Conservation (phyloP, 2,329 filamentous ascomycete genomes). For the Aspergillus calidoustus region DNA sequence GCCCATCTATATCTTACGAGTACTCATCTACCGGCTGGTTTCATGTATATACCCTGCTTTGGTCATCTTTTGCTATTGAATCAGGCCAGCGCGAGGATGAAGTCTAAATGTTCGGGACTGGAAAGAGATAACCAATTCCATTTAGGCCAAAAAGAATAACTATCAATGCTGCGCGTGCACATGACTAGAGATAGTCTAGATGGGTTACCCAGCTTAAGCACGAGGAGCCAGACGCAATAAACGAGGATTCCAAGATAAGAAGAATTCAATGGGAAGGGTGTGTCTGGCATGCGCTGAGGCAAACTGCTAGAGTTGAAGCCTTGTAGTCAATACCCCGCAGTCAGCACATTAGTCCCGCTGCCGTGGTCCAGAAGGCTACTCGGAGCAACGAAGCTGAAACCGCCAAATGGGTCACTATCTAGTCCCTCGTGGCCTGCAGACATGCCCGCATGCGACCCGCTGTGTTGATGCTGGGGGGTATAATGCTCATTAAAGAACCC, state of each 20-base stretch:
- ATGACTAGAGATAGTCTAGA: background rate
- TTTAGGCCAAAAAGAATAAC: background rate
- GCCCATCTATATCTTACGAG: background rate
- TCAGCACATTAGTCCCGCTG: slow-evolving; percentile 29
- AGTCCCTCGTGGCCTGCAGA: slow-evolving; percentile 25
- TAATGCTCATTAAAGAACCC: slow-evolving; percentile 38
- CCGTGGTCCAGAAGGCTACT: slow-evolving; percentile 52
- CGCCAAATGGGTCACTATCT: slow-evolving; percentile 49
- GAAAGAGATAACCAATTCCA: background rate
- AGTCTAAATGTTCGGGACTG: background rate
- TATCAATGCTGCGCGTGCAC: background rate
- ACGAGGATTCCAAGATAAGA: background rate
- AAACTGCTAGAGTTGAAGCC: background rate
- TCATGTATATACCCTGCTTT: background rate
- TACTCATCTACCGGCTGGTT: background rate
- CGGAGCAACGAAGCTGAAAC: slow-evolving; percentile 55
- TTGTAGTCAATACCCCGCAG: slow-evolving; percentile 29
- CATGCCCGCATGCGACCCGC: slow-evolving; percentile 8
- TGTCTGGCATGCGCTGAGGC: background rate
- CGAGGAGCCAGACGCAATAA: background rate
- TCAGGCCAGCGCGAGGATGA: background rate
- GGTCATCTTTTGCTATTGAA: background rate
- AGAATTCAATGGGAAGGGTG: background rate
- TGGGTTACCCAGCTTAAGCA: background rate
- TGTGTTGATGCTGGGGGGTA: slow-evolving; percentile 23